These are phyloP conservation scores for Pseudozyma tsukubaensis DNA, from an alignment of 1,284 basidiomycete species.

Conservation along the genomic window DNA sequence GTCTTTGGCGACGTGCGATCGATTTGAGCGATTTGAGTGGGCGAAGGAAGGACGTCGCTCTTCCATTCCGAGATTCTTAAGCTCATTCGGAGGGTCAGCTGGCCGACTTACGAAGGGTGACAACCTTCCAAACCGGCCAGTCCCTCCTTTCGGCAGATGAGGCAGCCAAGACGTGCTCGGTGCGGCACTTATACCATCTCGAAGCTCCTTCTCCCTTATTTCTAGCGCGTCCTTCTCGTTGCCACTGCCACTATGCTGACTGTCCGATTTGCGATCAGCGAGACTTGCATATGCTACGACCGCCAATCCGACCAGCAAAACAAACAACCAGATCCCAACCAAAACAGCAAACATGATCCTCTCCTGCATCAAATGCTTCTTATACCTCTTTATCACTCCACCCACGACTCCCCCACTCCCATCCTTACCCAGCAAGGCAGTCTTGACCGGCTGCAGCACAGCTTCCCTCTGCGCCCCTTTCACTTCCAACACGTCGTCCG, in stretches of 20 bases:
- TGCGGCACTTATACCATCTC: not conserved
- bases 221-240: not conserved
- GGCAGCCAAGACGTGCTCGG: slow-evolving; percentile 1
- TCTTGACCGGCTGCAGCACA: slow-evolving; percentile 69
- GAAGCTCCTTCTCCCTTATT: slow-evolving; percentile 16
- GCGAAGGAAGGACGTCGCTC: slow-evolving; percentile 2
- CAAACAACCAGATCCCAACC: slow-evolving; percentile 81
- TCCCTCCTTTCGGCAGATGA: not conserved
- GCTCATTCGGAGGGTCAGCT: not conserved
- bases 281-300: slow-evolving; percentile 72
- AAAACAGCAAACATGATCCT: slow-evolving; percentile 84
- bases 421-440: slow-evolving; percentile 64
- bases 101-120: not conserved
- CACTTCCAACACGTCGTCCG: slow-evolving; percentile 79
- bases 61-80: not conserved
- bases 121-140: not conserved
- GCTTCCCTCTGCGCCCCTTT: slow-evolving; percentile 79
- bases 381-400: slow-evolving; percentile 73
- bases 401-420: slow-evolving; percentile 78
- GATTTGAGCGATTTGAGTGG: slow-evolving; percentile 9
- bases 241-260: not conserved
- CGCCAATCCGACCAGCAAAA: slow-evolving; percentile 78
- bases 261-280: slow-evolving; percentile 6
- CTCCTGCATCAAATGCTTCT: slow-evolving; percentile 79
- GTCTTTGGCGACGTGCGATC: slow-evolving; percentile 21